Evolutionary conservation across 2,329 filamentous ascomycete species (phyloP).

Genomic region (Apiospora phragmitis): DNA sequence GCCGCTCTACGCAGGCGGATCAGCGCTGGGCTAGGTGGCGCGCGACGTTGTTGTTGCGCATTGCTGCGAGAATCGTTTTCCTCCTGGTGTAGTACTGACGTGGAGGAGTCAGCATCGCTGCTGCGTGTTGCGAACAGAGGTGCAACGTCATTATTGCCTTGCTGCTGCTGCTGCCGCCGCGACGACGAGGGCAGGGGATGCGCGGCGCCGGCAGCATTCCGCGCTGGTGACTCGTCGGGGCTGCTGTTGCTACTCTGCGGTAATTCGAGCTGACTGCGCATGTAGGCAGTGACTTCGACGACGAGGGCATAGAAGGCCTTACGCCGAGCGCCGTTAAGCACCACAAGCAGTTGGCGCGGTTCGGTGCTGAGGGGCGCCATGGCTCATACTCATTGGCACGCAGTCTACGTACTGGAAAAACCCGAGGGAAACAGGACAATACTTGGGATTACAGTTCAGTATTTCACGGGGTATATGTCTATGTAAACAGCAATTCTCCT

Average conservation of each 20-base stretch:
- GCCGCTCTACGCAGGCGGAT: slow-evolving; percentile 50
- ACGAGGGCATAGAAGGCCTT: slow-evolving; percentile 52
- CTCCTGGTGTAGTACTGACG: not conserved
- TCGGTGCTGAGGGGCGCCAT: slow-evolving; percentile 56
- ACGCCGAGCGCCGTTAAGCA: slow-evolving; percentile 53
- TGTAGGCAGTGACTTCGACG: slow-evolving; percentile 52
- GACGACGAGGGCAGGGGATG: slow-evolving; percentile 19
- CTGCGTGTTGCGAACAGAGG: slow-evolving; percentile 23
- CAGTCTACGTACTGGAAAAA: not conserved
- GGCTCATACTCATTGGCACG: not conserved
- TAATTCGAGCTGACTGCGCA: slow-evolving; percentile 52
- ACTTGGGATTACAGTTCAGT: not conserved
- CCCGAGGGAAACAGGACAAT: not conserved
- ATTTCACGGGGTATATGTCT: not conserved
- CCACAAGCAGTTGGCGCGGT: slow-evolving; percentile 55
- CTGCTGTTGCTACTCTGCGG: slow-evolving; percentile 19
- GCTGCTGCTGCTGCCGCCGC: not conserved
- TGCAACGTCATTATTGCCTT: slow-evolving; percentile 1
- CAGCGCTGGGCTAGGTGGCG: slow-evolving; percentile 31
- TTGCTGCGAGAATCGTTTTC: not conserved
- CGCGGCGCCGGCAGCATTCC: not conserved
- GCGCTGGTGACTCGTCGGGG: not conserved
- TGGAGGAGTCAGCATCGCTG: slow-evolving; percentile 14
- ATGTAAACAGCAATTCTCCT: not conserved
- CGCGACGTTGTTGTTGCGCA: not conserved